A percentile compares a stretch with the other conserved stretches of the same genome.
phyloP scores from a whole-genome alignment of 2,329 filamentous ascomycete species.

The Aspergillus versicolor region DNA sequence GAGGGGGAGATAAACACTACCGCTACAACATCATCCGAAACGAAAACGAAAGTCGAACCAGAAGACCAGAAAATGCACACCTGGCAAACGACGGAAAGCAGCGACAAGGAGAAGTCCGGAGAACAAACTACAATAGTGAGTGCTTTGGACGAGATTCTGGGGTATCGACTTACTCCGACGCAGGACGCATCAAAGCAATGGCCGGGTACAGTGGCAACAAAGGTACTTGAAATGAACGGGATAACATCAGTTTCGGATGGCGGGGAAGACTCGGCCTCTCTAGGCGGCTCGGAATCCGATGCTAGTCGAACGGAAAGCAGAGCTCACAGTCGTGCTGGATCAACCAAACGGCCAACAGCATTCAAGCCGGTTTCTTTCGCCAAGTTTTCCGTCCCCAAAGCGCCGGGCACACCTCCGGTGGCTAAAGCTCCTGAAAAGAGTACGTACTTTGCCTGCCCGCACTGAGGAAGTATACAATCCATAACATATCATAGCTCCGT shows the following conservation, averaged over 20 bases:
- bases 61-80: constrained; percentile 23
- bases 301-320: constrained; percentile 56
- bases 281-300: constrained; percentile 62
- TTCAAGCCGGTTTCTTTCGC: constrained; percentile 68
- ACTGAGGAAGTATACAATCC: neutral
- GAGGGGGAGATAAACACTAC: constrained; percentile 44
- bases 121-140: constrained; percentile 33
- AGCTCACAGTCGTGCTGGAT: constrained; percentile 46
- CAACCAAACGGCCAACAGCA: constrained; percentile 60
- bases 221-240: constrained; percentile 42
- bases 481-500: constrained; percentile 27
- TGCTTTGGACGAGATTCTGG: constrained; percentile 14
- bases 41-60: constrained; percentile 23
- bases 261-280: constrained; percentile 40
- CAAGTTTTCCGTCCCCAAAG: constrained; percentile 65
- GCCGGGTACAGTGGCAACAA: constrained; percentile 32
- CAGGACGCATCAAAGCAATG: constrained; percentile 33
- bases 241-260: constrained; percentile 35
- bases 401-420: constrained; percentile 52
- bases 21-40: constrained; percentile 32
- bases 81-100: constrained; percentile 20
- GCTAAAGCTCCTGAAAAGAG: constrained; percentile 57
- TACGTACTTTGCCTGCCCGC: constrained; percentile 25
- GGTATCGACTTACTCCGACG: constrained; percentile 19
- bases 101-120: constrained; percentile 25